phyloP scores from a whole-genome alignment of 2,329 filamentous ascomycete species.

The Aureobasidium mangrovei region DNA sequence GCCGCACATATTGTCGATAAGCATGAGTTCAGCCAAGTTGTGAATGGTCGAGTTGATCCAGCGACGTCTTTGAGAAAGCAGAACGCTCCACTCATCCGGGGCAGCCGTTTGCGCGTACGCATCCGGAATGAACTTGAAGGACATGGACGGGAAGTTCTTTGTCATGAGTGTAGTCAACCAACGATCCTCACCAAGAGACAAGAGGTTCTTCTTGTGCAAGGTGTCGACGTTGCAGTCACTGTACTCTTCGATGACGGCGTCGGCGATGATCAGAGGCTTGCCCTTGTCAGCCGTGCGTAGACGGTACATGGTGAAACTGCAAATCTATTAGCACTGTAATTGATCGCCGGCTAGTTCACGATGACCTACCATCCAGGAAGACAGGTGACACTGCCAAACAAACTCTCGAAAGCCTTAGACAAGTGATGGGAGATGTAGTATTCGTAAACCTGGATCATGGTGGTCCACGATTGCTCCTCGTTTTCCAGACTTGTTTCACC shows the following conservation, averaged over 20 bases:
- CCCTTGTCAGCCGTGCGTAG: slow-evolving; percentile 88
- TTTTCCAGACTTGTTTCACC: slow-evolving; percentile 95
- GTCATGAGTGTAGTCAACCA: slow-evolving; percentile 97
- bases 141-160: slow-evolving; percentile 92
- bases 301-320: slow-evolving; percentile 97
- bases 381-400: slow-evolving; percentile 97
- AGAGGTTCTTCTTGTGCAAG: slow-evolving; percentile 85
- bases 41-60: slow-evolving; percentile 99
- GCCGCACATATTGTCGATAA: slow-evolving; percentile 86
- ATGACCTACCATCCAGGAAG: slow-evolving; percentile 87
- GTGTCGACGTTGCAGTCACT: slow-evolving; percentile 85
- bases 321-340: slow-evolving; percentile 16
- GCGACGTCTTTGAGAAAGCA: slow-evolving; percentile 93
- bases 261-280: slow-evolving; percentile 86
- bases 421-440: slow-evolving; percentile 99
- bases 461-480: slow-evolving; percentile 93
- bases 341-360: neutral
- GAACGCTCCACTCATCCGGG: slow-evolving; percentile 84
- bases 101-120: slow-evolving; percentile 90
- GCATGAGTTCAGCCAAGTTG: slow-evolving; percentile 85
- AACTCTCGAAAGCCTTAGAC: slow-evolving; percentile 91
- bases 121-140: slow-evolving; percentile 90
- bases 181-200: slow-evolving; percentile 93
- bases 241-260: slow-evolving; percentile 81
- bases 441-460: slow-evolving; percentile 99